Evolutionary conservation across 257 asterid species (phyloP).

Genomic region (Rehmannia glutinosa): DNA sequence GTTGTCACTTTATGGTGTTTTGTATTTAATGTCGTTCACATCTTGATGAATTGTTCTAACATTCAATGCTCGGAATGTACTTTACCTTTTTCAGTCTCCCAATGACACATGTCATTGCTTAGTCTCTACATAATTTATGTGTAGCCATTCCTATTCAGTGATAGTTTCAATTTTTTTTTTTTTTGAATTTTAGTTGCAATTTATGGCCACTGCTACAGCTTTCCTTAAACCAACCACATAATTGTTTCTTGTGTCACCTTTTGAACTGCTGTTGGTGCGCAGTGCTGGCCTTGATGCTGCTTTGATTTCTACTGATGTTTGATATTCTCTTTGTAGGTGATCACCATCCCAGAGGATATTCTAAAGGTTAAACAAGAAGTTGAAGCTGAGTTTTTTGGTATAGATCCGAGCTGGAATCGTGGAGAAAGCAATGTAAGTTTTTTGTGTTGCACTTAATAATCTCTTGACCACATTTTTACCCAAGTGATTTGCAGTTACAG

Average conservation of each 20-base stretch:
- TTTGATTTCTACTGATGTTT: slow-evolving; percentile 6
- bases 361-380: slow-evolving; percentile 73
- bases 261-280: neutral
- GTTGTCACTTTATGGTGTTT: neutral
- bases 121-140: neutral
- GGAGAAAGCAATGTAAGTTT: slow-evolving; percentile 66
- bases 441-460: neutral
- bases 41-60: neutral
- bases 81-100: neutral
- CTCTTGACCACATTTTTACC: neutral
- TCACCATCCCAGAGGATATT: slow-evolving; percentile 52
- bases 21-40: neutral
- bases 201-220: neutral
- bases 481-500: neutral
- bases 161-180: slow-evolving; percentile 1
- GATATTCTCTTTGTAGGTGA: slow-evolving; percentile 42
- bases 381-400: slow-evolving; percentile 80
- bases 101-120: neutral
- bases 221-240: neutral
- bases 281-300: neutral
- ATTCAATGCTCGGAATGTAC: too few species aligned
- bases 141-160: neutral
- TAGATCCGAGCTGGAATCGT: slow-evolving; percentile 64
- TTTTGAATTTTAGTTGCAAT: neutral
- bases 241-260: neutral